Base-by-base conservation (phyloP, 2,329 filamentous ascomycete genomes). In the Neofusicoccum sp. region DNA sequence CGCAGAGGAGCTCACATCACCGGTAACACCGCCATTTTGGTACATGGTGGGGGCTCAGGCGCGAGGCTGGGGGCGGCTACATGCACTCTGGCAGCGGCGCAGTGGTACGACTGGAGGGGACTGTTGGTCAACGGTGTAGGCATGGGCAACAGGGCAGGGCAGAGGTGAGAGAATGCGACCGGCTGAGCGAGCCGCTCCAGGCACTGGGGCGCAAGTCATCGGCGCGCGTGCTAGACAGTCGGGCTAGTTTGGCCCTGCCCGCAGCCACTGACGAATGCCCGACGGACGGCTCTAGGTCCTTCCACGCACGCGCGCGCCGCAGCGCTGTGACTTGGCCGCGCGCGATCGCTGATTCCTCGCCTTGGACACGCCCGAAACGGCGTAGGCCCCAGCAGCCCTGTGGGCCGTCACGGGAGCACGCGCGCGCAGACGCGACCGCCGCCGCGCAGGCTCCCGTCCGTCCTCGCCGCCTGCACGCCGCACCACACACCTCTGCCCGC, bases 21-120 rank as follows among this genome's bases (percentile, higher is more conserved):
- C 38, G 47, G 48, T 53, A 53, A 49, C 58, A 63, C 70, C 69
- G 65, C 63, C 65, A 65, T 70, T 72, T 36, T 66, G 70, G 70
- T 70, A 73, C 71, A 71, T 72, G 68, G 65, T 65, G 62, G 63
- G 45, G 53, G 56, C 60, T 56, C 51, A 43, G 31, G 26, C 41
- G 38, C 44, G 38, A 58, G 49, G 62, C 61, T 44, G 64, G 61
- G 64, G 67, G 51, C 51, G 51, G 49, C 53, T 56, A 45, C 54
- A 62, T 60, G 58, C 58, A 60, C 48, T 60, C 58, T 51, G 57
- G 45, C 57, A 56, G 24, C 49, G 26, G 49, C 49, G 51, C 51
- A 56, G 51, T 56, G 38, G 51, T 56, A 56, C 51, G 51, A 56
- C 34, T 43, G 51, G 38, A 56, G 34, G 34, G 43, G 54, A 36